A percentile compares a stretch with the other conserved stretches of the same genome.
Conservation (phyloP, 106 monocot genomes). For the Dioscorea zingiberensis region DNA sequence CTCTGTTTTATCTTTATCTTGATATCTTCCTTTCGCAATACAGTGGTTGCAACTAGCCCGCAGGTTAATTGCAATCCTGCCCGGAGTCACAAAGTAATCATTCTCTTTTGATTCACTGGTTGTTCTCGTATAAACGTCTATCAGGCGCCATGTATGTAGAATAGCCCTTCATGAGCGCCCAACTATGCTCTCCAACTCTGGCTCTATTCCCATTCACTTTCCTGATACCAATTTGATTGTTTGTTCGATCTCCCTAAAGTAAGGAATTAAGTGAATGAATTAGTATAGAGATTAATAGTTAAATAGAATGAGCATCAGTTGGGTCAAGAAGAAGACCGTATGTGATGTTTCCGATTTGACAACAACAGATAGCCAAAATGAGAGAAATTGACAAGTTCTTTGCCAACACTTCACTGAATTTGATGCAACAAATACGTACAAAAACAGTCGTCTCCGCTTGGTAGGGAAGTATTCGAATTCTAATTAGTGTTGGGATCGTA, state of each 20-base stretch:
- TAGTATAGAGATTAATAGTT: not conserved
- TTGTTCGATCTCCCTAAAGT: conserved; percentile 17
- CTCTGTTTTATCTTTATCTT: too few relatives aligned
- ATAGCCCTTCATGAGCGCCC: conserved; percentile 55
- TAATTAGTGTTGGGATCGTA: not conserved
- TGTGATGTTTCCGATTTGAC: conserved; percentile 14
- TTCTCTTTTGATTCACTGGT: too few relatives aligned
- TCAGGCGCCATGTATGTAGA: conserved; percentile 44
- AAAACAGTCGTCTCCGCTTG: conserved; percentile 74
- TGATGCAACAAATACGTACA: conserved; percentile 85
- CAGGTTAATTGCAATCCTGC: too few relatives aligned
- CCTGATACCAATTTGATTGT: not conserved
- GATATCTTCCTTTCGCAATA: too few relatives aligned
- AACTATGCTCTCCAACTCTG: conserved; percentile 55
- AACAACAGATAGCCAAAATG: conserved; percentile 49
- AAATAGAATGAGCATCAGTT: not conserved
- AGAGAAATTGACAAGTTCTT: conserved; percentile 43
- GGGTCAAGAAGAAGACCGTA: conserved; percentile 2
- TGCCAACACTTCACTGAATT: conserved; percentile 55
- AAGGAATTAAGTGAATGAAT: not conserved
- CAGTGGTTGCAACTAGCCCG: too few relatives aligned
- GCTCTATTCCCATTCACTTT: conserved; percentile 3
- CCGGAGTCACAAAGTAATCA: too few relatives aligned
- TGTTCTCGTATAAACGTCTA: too few relatives aligned
- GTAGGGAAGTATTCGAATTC: too few relatives aligned